Conservation (phyloP, 1,284 basidiomycete species). For the Rhodotorula sp. region DNA sequence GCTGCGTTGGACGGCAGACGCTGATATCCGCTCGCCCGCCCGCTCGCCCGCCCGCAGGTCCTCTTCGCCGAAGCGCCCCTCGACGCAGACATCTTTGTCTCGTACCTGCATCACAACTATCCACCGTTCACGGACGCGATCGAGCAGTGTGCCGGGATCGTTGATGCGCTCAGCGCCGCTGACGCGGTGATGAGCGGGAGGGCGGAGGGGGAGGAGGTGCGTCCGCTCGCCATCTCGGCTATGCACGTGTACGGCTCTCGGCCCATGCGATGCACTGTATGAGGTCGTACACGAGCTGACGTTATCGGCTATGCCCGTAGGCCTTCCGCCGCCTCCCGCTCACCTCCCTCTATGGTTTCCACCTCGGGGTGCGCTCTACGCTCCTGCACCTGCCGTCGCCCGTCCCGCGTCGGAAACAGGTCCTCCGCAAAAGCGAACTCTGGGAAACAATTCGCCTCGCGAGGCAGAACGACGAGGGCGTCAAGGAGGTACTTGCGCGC, state of each 20-base stretch:
- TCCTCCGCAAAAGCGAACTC: constrained; percentile 61
- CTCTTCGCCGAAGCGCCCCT: constrained; percentile 85
- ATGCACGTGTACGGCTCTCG: background rate
- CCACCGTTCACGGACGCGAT: constrained; percentile 76
- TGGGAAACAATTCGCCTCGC: constrained; percentile 54
- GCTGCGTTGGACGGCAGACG: no score
- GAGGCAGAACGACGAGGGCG: constrained; percentile 47
- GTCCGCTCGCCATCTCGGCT: constrained; percentile 47
- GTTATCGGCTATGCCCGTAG: background rate
- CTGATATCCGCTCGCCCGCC: no score
- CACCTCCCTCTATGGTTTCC: constrained; percentile 66
- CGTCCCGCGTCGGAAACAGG: constrained; percentile 73
- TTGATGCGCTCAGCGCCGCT: constrained; percentile 77
- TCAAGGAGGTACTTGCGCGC: constrained; percentile 45
- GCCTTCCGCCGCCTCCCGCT: constrained; percentile 27
- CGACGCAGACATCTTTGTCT: constrained; percentile 79
- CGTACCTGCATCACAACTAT: constrained; percentile 94
- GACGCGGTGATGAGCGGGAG: constrained; percentile 61
- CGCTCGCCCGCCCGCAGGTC: no score
- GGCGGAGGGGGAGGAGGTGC: constrained; percentile 63
- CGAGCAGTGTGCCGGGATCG: constrained; percentile 69
- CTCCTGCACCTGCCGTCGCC: constrained; percentile 83
- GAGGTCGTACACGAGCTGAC: background rate
- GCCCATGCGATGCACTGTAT: background rate
- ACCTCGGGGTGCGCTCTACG: constrained; percentile 72